These are phyloP conservation scores for Entomortierella beljakovae DNA, from an alignment of 192 early-diverging fungal genomes.

Conservation along the genomic window DNA sequence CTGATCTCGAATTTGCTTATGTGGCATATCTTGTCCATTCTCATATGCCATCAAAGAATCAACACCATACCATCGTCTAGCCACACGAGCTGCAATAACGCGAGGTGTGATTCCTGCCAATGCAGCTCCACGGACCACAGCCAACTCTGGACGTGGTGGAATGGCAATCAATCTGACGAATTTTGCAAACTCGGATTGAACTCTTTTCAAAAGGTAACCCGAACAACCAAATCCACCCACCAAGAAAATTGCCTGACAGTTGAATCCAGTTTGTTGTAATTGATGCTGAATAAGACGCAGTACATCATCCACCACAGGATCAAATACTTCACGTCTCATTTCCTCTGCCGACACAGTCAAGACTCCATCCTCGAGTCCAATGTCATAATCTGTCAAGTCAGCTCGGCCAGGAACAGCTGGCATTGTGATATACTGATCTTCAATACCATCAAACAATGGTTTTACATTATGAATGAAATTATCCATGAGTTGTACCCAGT, in stretches of 20 bases:
- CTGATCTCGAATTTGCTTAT: conserved; percentile 49
- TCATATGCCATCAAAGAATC: conserved; percentile 57
- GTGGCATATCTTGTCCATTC: conserved; percentile 48
- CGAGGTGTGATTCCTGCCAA: conserved; percentile 60
- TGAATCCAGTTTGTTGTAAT: conserved; percentile 40
- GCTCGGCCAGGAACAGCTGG: conserved; percentile 54
- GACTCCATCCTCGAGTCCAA: conserved; percentile 57
- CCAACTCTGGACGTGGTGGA: conserved; percentile 62
- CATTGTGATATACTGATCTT: conserved; percentile 51
- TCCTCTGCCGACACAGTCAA: conserved; percentile 58
- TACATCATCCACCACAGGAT: conserved; percentile 64
- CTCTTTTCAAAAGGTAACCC: conserved; percentile 57
- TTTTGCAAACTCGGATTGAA: conserved; percentile 55
- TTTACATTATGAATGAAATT: conserved; percentile 64
- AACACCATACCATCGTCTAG: conserved; percentile 62
- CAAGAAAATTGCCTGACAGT: conserved; percentile 60
- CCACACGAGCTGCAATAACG: conserved; percentile 56
- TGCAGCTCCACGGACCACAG: conserved; percentile 64
- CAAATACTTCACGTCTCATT: conserved; percentile 63
- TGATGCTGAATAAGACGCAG: conserved; percentile 62
- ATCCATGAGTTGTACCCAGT: conserved; percentile 53
- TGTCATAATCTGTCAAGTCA: conserved; percentile 36
- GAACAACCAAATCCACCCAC: conserved; percentile 68
- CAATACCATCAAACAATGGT: conserved; percentile 57
- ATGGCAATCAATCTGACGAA: conserved; percentile 56